Base-by-base conservation (phyloP, 768 basidiomycete species). In the Rossbeevera mucosa region DNA sequence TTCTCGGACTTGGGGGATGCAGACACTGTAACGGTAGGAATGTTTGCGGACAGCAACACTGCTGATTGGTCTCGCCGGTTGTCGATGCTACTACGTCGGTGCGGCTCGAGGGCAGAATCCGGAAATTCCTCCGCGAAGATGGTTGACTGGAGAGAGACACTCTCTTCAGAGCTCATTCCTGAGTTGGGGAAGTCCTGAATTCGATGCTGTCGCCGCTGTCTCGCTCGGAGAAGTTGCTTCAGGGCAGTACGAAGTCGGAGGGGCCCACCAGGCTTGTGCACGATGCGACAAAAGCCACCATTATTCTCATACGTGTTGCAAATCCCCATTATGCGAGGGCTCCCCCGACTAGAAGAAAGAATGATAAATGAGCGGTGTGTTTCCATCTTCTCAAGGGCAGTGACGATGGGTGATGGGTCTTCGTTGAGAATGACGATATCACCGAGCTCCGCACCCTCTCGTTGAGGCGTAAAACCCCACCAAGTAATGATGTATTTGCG, bases 251-350 rank as follows among this genome's bases (percentile, higher is more conserved):
- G 78, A 51, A 95, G 76, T 20, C 86, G 81, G 41, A 81, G 80
- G 3, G 94, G 94, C 2, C 93, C 91, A 22, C 84, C 84, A 9
- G 94, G 94, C 66, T 96, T 97, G 78, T 86, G 89, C 12, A 94
- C 71, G 21, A 92, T 75, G n/a, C 89, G 85, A 68, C 89, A 92
- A 68, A 91, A 88, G 24, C 93, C 93, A 8, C 94, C 94, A 11
- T 85, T 80, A 40, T 76, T 75, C 64, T 92, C 90, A 63, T 88
- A 85, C 20, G 88, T 83, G 52, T 74, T 78, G 49, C 83, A 82
- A 13, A 82, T 78, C 9, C 75, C 71, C 76, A 87, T 80, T 47
- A 86, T 65, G 48, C 74, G 68, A 14, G 85, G 76, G 65, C 80
- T 84, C 16, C 87, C 85, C 42, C 91, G 81, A 26, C 78, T 76